These are phyloP conservation scores for Scutellaria barbata DNA, from an alignment of 257 asterid species.

Conservation along the genomic window DNA sequence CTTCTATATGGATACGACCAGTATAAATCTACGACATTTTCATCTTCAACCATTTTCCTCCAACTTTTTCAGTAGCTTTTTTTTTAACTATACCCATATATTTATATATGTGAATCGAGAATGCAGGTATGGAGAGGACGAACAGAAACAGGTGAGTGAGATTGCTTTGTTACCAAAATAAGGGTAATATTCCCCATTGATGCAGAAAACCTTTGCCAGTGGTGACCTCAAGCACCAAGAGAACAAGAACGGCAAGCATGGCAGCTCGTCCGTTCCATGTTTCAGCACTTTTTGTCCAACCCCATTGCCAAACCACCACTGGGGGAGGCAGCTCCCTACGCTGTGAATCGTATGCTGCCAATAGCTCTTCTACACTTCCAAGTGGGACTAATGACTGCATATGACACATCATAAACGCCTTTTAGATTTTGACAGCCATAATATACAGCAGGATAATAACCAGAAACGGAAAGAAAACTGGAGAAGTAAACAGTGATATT, in stretches of 20 bases:
- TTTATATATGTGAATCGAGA: constrained; percentile 8
- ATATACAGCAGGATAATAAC: background rate
- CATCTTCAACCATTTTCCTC: constrained; percentile 31
- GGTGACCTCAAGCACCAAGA: constrained; percentile 84
- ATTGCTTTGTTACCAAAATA: constrained; percentile 48
- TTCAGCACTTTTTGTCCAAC: constrained; percentile 99
- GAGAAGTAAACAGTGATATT: no score
- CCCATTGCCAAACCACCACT: constrained; percentile 96
- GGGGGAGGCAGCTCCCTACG: constrained; percentile 97
- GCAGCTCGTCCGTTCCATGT: constrained; percentile 99
- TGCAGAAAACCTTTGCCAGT: constrained; percentile 97
- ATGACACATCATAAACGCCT: constrained; percentile 14
- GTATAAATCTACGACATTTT: constrained; percentile 18
- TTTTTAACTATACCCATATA: constrained; percentile 27
- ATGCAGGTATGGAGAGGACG: constrained; percentile 19
- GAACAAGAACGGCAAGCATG: constrained; percentile 89
- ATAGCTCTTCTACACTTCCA: constrained; percentile 94
- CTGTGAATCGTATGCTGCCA: constrained; percentile 96
- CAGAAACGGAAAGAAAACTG: no score
- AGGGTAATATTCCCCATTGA: constrained; percentile 90
- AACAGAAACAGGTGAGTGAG: background rate
- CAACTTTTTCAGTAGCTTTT: background rate
- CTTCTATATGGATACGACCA: constrained; percentile 21
- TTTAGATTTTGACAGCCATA: constrained; percentile 25
- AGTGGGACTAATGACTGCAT: constrained; percentile 95